Percentiles rank a stretch among this genome's conserved stretches.
Conservation (phyloP, 371 early-diverging fungal genomes). For the Mucor velutinosus region DNA sequence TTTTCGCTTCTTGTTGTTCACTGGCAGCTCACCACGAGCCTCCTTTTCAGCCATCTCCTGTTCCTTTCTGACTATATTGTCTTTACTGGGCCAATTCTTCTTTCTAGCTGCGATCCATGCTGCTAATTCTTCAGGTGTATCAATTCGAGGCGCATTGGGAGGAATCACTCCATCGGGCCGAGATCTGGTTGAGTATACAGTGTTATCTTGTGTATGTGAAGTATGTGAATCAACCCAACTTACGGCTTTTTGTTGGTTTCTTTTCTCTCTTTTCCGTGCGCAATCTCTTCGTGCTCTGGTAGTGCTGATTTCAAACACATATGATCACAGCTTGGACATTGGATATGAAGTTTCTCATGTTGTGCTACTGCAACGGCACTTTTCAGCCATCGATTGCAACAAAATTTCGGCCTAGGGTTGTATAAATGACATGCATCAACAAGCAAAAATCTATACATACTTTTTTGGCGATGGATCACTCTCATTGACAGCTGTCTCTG, state of each 20-base stretch:
- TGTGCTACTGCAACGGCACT: conserved; percentile 27
- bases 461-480: neutral
- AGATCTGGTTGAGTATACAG: conserved; percentile 3
- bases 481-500: neutral
- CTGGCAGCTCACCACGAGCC: conserved; percentile 34
- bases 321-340: conserved; percentile 38
- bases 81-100: conserved; percentile 66
- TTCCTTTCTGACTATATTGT: conserved; percentile 57
- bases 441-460: neutral
- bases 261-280: conserved; percentile 29
- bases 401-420: conserved; percentile 20
- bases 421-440: neutral
- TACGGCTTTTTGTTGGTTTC: conserved; percentile 30
- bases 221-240: neutral
- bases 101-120: conserved; percentile 74
- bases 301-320: conserved; percentile 27
- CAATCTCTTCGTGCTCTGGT: conserved; percentile 30
- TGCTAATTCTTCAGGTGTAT: conserved; percentile 64
- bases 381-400: conserved; percentile 36
- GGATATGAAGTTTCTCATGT: conserved; percentile 37
- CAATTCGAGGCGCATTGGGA: conserved; percentile 46
- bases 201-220: neutral
- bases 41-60: conserved; percentile 30
- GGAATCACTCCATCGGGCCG: conserved; percentile 48
- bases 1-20: neutral